phyloP scores from a whole-genome alignment of 1,139 yeast genomes.

The Candida pseudoviswanathii region DNA sequence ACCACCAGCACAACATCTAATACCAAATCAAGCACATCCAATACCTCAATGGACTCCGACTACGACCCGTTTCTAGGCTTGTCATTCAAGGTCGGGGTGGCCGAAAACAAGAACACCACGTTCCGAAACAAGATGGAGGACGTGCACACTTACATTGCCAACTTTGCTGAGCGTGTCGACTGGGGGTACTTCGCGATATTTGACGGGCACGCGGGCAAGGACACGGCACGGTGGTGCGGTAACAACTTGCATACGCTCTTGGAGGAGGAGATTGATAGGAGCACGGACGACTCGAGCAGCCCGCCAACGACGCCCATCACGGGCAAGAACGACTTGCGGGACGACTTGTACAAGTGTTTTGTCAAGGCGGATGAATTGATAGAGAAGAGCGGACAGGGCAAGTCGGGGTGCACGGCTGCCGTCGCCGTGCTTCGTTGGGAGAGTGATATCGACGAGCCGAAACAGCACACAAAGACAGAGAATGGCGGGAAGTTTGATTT shows the following conservation, averaged over 20 bases:
- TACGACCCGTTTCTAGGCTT: conserved; percentile 50
- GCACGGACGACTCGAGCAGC: background rate
- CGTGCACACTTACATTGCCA: conserved; percentile 90
- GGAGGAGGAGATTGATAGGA: conserved; percentile 49
- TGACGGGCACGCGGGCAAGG: conserved; percentile 98
- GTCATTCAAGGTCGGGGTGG: conserved; percentile 80
- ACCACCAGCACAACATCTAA: background rate
- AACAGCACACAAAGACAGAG: conserved; percentile 2
- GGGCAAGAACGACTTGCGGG: conserved; percentile 45
- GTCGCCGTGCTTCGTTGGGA: conserved; percentile 94
- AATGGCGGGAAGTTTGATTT: conserved; percentile 37
- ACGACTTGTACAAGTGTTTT: conserved; percentile 61
- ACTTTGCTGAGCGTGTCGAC: conserved; percentile 84
- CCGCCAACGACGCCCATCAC: conserved; percentile 15
- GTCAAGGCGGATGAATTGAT: conserved; percentile 73
- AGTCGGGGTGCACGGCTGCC: conserved; percentile 93
- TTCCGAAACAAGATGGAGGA: conserved; percentile 95
- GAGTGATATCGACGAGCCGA: conserved; percentile 10
- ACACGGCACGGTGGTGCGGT: conserved; percentile 95
- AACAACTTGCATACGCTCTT: conserved; percentile 74
- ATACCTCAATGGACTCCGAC: conserved; percentile 1
- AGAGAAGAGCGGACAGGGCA: conserved; percentile 58
- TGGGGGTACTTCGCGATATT: conserved; percentile 96
- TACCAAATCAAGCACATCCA: background rate
- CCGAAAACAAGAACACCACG: conserved; percentile 81